Percentiles rank a stretch among this genome's conserved stretches.
Evolutionary conservation across 208 protist genomes (phyloP).

Genomic region (Crithidia mellificae): DNA sequence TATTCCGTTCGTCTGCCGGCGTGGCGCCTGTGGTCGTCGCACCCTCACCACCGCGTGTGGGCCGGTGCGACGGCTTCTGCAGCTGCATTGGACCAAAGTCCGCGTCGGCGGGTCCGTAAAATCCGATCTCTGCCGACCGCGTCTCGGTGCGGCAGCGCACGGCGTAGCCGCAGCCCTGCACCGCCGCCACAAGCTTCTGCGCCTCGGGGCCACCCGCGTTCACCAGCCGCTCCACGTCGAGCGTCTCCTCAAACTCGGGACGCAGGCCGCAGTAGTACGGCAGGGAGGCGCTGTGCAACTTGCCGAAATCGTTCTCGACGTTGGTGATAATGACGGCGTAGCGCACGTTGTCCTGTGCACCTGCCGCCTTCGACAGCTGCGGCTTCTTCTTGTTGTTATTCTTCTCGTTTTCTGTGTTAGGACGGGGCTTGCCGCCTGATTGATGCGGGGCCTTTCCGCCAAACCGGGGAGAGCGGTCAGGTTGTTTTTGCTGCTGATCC

Average conservation of each 20-base stretch:
- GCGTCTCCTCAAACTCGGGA: slow-evolving; percentile 25
- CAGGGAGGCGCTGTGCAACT: slow-evolving; percentile 60
- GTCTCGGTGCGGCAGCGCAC: slow-evolving; percentile 73
- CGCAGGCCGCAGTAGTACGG: slow-evolving; percentile 58
- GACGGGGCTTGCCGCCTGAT: neutral
- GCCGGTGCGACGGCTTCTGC: slow-evolving; percentile 15
- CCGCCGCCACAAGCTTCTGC: neutral
- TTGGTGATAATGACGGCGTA: slow-evolving; percentile 85
- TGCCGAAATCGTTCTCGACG: slow-evolving; percentile 84
- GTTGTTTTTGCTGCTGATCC: neutral
- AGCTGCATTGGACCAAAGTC: slow-evolving; percentile 45
- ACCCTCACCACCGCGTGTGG: neutral
- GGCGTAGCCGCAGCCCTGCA: slow-evolving; percentile 52
- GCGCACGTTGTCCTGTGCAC: slow-evolving; percentile 26
- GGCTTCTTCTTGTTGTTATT: neutral
- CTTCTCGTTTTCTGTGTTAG: too few species aligned
- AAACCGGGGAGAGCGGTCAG: neutral
- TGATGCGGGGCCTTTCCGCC: slow-evolving; percentile 4
- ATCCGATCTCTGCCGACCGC: slow-evolving; percentile 65
- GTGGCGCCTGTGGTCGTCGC: neutral
- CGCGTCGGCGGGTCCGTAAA: slow-evolving; percentile 64
- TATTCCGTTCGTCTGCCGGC: neutral
- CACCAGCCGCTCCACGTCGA: slow-evolving; percentile 28
- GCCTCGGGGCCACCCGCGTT: neutral
- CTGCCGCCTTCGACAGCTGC: neutral